These are phyloP conservation scores for Sclerotinia borealis DNA, from an alignment of 2,329 filamentous ascomycete genomes.

Conservation along the genomic window DNA sequence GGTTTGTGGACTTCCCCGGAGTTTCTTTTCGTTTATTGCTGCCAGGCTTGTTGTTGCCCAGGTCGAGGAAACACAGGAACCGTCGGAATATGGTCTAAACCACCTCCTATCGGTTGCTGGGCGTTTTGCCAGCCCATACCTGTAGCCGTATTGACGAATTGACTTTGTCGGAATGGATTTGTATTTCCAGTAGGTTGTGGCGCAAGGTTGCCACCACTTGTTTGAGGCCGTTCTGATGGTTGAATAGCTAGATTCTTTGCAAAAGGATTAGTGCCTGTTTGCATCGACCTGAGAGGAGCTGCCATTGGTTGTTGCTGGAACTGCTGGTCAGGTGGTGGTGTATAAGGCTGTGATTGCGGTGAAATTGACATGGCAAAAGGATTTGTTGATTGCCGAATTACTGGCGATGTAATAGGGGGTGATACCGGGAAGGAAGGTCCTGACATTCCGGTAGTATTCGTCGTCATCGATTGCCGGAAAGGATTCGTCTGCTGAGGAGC, in stretches of 20 bases:
- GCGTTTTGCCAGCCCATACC: conserved; percentile 83
- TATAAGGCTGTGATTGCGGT: conserved; percentile 34
- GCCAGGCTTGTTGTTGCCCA: conserved; percentile 56
- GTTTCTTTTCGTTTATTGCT: conserved; percentile 31
- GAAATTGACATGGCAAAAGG: conserved; percentile 68
- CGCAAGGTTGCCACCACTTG: conserved; percentile 42
- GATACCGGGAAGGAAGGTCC: conserved; percentile 38
- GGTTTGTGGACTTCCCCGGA: not conserved
- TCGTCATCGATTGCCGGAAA: conserved; percentile 86
- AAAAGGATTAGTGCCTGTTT: conserved; percentile 70
- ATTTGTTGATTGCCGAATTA: conserved; percentile 68
- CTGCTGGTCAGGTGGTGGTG: conserved; percentile 32
- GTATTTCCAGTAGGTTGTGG: conserved; percentile 82
- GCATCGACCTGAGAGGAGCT: conserved; percentile 46
- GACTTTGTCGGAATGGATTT: conserved; percentile 89
- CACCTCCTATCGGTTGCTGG: conserved; percentile 73
- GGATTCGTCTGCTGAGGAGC: conserved; percentile 71
- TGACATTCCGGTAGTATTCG: conserved; percentile 43
- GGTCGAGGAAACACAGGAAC: conserved; percentile 82
- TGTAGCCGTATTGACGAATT: conserved; percentile 83
- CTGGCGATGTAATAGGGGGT: conserved; percentile 37
- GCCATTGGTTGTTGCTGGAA: conserved; percentile 35
- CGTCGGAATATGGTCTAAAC: conserved; percentile 71
- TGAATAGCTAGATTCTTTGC: conserved; percentile 42
- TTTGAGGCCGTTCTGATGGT: conserved; percentile 24